These are phyloP conservation scores for Lepidium didymum DNA, from an alignment of 345 rosid species.

Conservation along the genomic window DNA sequence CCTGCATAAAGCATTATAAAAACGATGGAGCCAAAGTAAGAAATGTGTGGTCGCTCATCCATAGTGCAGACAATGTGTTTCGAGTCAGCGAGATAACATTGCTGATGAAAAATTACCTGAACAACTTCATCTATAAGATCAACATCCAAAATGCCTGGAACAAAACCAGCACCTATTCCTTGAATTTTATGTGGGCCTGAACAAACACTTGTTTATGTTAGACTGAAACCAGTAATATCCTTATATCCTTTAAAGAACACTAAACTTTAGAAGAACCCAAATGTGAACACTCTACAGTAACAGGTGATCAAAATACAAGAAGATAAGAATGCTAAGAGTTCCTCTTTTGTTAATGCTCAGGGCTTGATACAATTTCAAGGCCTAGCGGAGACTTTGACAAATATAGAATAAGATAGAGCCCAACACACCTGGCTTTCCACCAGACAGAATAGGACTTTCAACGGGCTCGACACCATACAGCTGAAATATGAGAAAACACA, in stretches of 20 bases:
- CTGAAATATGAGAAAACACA: slow-evolving; percentile 29
- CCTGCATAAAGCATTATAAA: slow-evolving; percentile 25
- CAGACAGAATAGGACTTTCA: slow-evolving; percentile 71
- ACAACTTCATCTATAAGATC: slow-evolving; percentile 63
- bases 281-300: not conserved
- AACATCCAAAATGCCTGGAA: slow-evolving; percentile 77
- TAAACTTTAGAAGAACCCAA: not conserved
- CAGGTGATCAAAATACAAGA: not conserved
- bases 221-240: not conserved
- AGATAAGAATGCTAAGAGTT: not conserved
- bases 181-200: slow-evolving; percentile 92
- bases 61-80: not conserved
- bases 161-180: slow-evolving; percentile 90
- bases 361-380: not conserved
- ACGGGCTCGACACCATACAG: slow-evolving; percentile 73
- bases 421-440: slow-evolving; percentile 79
- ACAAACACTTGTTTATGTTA: not conserved
- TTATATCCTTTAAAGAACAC: not conserved
- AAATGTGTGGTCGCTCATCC: not conserved
- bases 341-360: not conserved
- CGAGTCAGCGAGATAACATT: not conserved
- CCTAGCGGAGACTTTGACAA: not conserved
- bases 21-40: not conserved
- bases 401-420: not conserved
- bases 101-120: slow-evolving; percentile 38